Evolutionary conservation across 495 filamentous ascomycete species (phyloP).

Genomic region (Chaetomium tenue): DNA sequence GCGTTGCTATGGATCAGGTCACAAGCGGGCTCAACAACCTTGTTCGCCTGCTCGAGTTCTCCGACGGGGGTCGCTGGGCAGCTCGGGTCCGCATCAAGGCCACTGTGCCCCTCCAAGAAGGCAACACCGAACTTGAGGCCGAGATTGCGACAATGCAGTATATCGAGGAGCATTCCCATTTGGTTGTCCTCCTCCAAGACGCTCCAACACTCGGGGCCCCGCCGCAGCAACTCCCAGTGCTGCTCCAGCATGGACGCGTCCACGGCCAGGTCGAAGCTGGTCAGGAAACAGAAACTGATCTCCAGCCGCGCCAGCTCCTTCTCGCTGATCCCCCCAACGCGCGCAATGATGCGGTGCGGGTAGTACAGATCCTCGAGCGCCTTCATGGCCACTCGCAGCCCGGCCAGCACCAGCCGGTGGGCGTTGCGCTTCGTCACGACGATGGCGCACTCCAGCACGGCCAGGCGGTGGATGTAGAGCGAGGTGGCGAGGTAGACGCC

Average conservation of each 20-base stretch:
- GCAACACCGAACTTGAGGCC: slow-evolving; percentile 3
- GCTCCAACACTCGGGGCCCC: slow-evolving; percentile 35
- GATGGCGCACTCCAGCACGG: slow-evolving; percentile 68
- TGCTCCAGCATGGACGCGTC: slow-evolving; percentile 58
- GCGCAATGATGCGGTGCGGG: slow-evolving; percentile 76
- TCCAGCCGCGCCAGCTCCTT: slow-evolving; percentile 77
- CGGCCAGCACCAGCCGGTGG: slow-evolving; percentile 82
- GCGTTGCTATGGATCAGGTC: slow-evolving; percentile 4
- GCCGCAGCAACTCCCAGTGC: slow-evolving; percentile 52
- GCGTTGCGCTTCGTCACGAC: slow-evolving; percentile 77
- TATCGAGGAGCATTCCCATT: slow-evolving; percentile 9
- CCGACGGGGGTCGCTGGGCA: background rate
- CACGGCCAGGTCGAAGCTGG: slow-evolving; percentile 76
- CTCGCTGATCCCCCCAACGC: slow-evolving; percentile 84
- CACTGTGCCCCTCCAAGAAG: background rate
- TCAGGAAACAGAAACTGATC: slow-evolving; percentile 86
- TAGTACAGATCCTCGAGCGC: slow-evolving; percentile 87
- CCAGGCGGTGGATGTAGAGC: slow-evolving; percentile 81
- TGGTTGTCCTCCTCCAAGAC: slow-evolving; percentile 20
- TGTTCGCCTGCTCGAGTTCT: slow-evolving; percentile 14
- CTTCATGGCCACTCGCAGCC: slow-evolving; percentile 85
- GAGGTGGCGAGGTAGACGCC: slow-evolving; percentile 92
- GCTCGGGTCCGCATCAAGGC: slow-evolving; percentile 3
- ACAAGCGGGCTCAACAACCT: slow-evolving; percentile 9
- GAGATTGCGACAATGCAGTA: slow-evolving; percentile 10